Percentiles rank a stretch among this genome's conserved stretches.
Conservation (phyloP, 2,329 filamentous ascomycete species). For the Pseudopithomyces chartarum region DNA sequence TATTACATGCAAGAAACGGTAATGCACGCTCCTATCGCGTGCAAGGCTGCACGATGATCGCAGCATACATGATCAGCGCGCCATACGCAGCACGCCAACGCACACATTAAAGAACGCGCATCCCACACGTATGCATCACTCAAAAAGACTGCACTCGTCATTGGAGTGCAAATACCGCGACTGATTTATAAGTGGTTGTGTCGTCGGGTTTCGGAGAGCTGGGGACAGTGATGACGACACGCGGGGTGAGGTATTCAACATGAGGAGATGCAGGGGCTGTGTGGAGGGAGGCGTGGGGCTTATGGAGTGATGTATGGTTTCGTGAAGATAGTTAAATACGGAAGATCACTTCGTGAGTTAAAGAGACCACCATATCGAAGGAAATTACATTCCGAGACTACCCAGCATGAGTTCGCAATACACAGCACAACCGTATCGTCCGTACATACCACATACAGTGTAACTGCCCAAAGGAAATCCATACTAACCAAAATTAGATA, state of each 20-base stretch:
- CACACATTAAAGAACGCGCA: slow-evolving; percentile 1
- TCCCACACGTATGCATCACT: background rate
- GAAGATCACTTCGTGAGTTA: background rate
- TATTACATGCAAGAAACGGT: background rate
- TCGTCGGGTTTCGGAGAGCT: background rate
- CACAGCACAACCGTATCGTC: slow-evolving; percentile 2
- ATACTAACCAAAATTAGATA: slow-evolving; percentile 6
- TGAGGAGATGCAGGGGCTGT: slow-evolving; percentile 9
- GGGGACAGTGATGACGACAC: slow-evolving; percentile 11
- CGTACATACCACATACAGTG: background rate
- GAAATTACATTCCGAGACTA: background rate
- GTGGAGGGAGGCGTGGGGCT: background rate
- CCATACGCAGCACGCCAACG: slow-evolving; percentile 15
- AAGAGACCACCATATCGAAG: background rate
- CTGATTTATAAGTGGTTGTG: background rate
- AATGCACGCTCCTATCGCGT: background rate
- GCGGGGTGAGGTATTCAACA: background rate
- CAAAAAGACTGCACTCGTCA: background rate
- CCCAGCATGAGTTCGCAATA: slow-evolving; percentile 7
- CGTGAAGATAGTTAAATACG: background rate
- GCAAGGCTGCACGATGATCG: slow-evolving; percentile 15
- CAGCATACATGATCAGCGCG: slow-evolving; percentile 7
- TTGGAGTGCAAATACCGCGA: background rate
- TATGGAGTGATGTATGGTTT: background rate
- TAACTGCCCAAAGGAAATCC: background rate